Conservation (phyloP, 306 rosid genomes). For the Dryas alaskensis region DNA sequence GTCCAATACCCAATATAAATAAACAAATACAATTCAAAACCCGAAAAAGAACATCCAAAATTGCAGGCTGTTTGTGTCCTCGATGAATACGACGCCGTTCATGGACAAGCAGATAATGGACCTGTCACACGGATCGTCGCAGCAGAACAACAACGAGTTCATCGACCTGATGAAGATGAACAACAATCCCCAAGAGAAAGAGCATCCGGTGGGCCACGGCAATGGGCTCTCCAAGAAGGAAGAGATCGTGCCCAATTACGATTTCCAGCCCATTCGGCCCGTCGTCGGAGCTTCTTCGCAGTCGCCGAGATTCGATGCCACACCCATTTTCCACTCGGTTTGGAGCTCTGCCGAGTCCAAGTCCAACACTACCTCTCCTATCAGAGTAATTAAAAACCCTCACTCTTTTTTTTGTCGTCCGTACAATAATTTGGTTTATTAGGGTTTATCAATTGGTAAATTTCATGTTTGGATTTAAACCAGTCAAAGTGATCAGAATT, state of each 20-base stretch:
- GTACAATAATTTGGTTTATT: background rate
- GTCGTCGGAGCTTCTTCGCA: conserved; percentile 29
- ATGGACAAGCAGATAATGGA: conserved; percentile 96
- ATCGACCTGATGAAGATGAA: conserved; percentile 45
- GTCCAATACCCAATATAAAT: no score
- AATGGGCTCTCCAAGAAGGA: conserved; percentile 45
- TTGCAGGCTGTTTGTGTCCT: conserved; percentile 2
- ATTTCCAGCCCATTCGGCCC: conserved; percentile 82
- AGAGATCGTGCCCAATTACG: conserved; percentile 72
- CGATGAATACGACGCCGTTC: conserved; percentile 74
- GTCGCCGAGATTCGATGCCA: conserved; percentile 39
- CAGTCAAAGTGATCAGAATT: background rate
- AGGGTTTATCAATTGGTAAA: background rate
- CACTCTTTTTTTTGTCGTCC: background rate
- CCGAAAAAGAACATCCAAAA: background rate
- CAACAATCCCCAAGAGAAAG: conserved; percentile 28
- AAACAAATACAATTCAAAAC: background rate
- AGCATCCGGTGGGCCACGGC: conserved; percentile 26
- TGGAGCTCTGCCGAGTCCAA: conserved; percentile 58
- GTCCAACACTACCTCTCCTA: conserved; percentile 36
- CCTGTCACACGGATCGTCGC: conserved; percentile 51
- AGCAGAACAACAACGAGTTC: conserved; percentile 48
- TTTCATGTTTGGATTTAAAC: background rate
- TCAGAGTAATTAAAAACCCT: conserved; percentile 39
- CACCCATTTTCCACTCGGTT: conserved; percentile 41